Conservation (phyloP, 345 rosid genomes). For the Brassica rapa region DNA sequence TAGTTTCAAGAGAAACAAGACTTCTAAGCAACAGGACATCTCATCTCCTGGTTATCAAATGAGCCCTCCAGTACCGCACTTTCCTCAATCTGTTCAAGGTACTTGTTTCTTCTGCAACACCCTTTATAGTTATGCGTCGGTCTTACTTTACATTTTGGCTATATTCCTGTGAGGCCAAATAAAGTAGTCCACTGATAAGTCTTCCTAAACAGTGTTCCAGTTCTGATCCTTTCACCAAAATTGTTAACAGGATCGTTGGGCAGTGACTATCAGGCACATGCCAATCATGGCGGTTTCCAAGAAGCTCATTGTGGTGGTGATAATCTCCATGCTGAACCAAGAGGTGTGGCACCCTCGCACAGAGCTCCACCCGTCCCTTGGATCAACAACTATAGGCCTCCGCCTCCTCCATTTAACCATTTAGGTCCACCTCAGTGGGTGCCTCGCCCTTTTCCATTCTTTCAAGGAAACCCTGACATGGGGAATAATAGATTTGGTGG, state of each 20-base stretch:
- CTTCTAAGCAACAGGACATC: slow-evolving; percentile 33
- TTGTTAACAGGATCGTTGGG: slow-evolving; percentile 49
- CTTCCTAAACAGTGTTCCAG: background rate
- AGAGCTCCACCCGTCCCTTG: slow-evolving; percentile 50
- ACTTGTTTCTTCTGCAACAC: background rate
- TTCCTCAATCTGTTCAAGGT: slow-evolving; percentile 46
- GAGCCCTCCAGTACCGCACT: slow-evolving; percentile 26
- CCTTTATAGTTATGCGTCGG: background rate
- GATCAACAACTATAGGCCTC: slow-evolving; percentile 40
- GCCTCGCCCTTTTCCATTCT: slow-evolving; percentile 42
- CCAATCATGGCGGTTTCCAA: slow-evolving; percentile 46
- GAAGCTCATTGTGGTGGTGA: slow-evolving; percentile 39
- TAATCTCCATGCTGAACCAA: slow-evolving; percentile 41
- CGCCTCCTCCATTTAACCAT: slow-evolving; percentile 30
- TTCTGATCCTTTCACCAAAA: slow-evolving; percentile 30
- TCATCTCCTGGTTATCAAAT: slow-evolving; percentile 36
- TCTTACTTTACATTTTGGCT: slow-evolving; percentile 1
- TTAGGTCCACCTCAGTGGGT: slow-evolving; percentile 43
- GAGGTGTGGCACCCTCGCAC: slow-evolving; percentile 48
- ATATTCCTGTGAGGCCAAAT: background rate
- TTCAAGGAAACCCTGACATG: slow-evolving; percentile 48
- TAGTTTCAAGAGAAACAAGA: slow-evolving; percentile 48
- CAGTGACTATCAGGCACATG: slow-evolving; percentile 49
- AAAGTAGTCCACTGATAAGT: background rate
- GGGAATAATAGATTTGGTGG: slow-evolving; percentile 45